These are phyloP conservation scores for Clarireedia monteithiana DNA, from an alignment of 2,329 filamentous ascomycete genomes.

Conservation along the genomic window DNA sequence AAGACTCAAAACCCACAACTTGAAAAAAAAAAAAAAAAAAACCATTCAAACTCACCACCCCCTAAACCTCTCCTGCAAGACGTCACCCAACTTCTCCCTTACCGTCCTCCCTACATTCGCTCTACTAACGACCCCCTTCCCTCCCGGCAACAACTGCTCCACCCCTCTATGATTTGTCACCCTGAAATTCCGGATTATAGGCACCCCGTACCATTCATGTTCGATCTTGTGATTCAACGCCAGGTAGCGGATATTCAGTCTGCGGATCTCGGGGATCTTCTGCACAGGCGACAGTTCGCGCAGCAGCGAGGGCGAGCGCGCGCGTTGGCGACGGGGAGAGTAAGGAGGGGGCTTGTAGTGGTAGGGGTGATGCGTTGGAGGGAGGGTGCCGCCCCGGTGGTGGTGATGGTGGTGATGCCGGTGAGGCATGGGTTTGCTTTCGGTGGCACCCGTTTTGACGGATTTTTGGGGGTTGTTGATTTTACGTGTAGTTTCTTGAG, in stretches of 20 bases:
- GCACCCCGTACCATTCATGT: not conserved
- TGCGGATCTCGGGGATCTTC: not conserved
- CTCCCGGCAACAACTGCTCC: not conserved
- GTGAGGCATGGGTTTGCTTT: too few relatives aligned
- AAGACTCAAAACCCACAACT: too few relatives aligned
- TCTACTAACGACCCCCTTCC: not conserved
- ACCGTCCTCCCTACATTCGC: not conserved
- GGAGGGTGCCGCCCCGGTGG: too few relatives aligned
- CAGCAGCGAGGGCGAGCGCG: too few relatives aligned
- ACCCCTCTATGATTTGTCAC: not conserved
- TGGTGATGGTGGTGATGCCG: too few relatives aligned
- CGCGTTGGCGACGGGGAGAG: not conserved
- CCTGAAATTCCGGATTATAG: not conserved
- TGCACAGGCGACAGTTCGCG: not conserved
- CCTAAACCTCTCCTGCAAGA: not conserved
- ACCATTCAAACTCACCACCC: not conserved
- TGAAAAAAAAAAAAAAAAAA: not conserved
- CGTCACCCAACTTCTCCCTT: not conserved
- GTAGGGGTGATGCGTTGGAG: not conserved
- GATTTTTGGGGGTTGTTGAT: too few relatives aligned
- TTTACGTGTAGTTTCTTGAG: too few relatives aligned
- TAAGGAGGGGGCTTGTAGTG: not conserved
- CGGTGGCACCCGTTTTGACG: too few relatives aligned
- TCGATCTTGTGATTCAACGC: not conserved
- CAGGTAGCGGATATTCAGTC: not conserved